Conservation (phyloP, 345 rosid species). For the Angophora floribunda region DNA sequence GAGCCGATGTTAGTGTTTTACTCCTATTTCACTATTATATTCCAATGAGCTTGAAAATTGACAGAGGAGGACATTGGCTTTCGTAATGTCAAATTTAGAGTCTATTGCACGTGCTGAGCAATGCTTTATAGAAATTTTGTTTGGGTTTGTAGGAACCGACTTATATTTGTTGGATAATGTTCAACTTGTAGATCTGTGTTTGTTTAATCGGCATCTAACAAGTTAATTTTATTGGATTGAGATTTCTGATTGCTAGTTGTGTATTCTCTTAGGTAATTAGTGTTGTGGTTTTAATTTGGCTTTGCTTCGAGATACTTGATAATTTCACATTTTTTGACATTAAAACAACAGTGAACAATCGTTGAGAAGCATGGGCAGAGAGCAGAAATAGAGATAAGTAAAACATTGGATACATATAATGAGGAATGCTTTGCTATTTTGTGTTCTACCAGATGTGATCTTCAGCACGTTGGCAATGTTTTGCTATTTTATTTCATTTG, state of each 20-base stretch:
- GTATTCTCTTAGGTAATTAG: neutral
- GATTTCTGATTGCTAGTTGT: neutral
- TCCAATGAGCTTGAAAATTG: neutral
- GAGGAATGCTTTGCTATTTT: neutral
- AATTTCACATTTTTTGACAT: neutral
- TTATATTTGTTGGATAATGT: too few relatives aligned
- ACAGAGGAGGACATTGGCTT: neutral
- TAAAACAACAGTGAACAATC: neutral
- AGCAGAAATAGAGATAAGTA: neutral
- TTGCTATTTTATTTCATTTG: neutral
- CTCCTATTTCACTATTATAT: accelerated
- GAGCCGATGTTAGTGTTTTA: too few relatives aligned
- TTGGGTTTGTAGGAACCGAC: too few relatives aligned
- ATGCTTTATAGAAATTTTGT: too few relatives aligned
- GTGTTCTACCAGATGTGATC: neutral
- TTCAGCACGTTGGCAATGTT: neutral
- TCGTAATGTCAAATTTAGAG: neutral
- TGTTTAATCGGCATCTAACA: neutral
- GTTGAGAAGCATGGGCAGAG: neutral
- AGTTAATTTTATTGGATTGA: neutral
- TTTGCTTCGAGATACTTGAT: neutral
- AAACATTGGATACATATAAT: too few relatives aligned
- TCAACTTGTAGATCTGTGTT: neutral
- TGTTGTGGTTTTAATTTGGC: neutral
- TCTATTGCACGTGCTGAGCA: neutral